These are phyloP conservation scores for Chlamydomonas reinhardtii DNA, from an alignment of 163 green algal genomes.

Conservation along the genomic window DNA sequence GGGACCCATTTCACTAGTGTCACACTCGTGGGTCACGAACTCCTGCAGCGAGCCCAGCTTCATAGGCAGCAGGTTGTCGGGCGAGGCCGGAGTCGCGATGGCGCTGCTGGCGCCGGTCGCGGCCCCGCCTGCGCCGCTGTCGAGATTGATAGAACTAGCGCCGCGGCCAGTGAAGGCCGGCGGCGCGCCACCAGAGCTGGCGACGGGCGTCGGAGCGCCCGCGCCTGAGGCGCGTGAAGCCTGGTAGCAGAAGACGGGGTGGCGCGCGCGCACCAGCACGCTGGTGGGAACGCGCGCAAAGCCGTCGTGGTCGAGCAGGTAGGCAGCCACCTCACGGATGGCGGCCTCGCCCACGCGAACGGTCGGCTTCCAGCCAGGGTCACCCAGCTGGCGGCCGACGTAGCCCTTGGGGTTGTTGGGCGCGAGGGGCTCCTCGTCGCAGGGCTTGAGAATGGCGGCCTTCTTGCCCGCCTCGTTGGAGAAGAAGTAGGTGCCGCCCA, in stretches of 20 bases:
- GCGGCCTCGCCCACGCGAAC: constrained; percentile 96
- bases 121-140: background rate
- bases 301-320: constrained; percentile 87
- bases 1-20: constrained; percentile 93
- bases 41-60: constrained; percentile 93
- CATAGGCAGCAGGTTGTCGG: constrained; percentile 50
- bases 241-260: constrained; percentile 83
- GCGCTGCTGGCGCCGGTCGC: background rate
- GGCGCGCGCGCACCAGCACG: constrained; percentile 86
- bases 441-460: constrained; percentile 96
- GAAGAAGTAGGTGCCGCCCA: constrained; percentile 98
- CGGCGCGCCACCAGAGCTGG: background rate
- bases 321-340: constrained; percentile 90
- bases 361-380: constrained; percentile 93
- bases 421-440: constrained; percentile 98
- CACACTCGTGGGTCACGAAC: constrained; percentile 84
- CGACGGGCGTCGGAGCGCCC: background rate
- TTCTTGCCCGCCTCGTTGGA: constrained; percentile 77
- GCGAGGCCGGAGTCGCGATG: background rate
- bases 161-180: background rate
- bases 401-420: constrained; percentile 99
- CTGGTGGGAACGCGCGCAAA: constrained; percentile 88
- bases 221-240: background rate
- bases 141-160: background rate
- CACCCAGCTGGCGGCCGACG: constrained; percentile 88